phyloP scores from a whole-genome alignment of 1,284 basidiomycete genomes.

The Moniliella sp. region DNA sequence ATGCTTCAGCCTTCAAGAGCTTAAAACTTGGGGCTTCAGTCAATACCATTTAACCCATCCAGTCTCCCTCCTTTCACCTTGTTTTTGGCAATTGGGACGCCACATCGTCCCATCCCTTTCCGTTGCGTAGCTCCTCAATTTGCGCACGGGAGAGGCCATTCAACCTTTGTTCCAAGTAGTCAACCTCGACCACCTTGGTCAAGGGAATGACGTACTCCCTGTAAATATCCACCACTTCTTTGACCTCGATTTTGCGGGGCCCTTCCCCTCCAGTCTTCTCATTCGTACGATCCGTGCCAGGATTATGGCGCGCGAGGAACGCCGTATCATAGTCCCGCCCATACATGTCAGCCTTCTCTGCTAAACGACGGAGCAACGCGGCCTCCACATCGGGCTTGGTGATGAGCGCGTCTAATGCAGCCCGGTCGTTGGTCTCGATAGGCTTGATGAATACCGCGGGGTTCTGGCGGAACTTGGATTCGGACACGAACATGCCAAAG shows the following conservation, averaged over 20 bases:
- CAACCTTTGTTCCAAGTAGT: neutral
- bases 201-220: no score
- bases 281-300: no score
- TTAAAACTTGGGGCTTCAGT: no score
- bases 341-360: constrained; percentile 76
- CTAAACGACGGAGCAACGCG: constrained; percentile 60
- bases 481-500: constrained; percentile 98
- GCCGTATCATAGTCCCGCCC: constrained; percentile 59
- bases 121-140: neutral
- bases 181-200: no score
- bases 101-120: neutral
- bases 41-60: no score
- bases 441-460: constrained; percentile 75
- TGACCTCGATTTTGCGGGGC: no score
- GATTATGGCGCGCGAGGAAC: constrained; percentile 40
- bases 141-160: neutral
- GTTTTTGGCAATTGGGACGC: neutral
- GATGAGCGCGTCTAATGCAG: constrained; percentile 53
- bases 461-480: constrained; percentile 70
- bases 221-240: no score
- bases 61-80: no score
- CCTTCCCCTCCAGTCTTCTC: no score
- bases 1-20: no score
- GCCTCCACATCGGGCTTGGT: constrained; percentile 88
- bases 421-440: constrained; percentile 53